A percentile compares a stretch with the other conserved stretches of the same genome.
These are phyloP conservation scores for Boletellus sp. DNA, from an alignment of 768 basidiomycete species.

Conservation along the genomic window DNA sequence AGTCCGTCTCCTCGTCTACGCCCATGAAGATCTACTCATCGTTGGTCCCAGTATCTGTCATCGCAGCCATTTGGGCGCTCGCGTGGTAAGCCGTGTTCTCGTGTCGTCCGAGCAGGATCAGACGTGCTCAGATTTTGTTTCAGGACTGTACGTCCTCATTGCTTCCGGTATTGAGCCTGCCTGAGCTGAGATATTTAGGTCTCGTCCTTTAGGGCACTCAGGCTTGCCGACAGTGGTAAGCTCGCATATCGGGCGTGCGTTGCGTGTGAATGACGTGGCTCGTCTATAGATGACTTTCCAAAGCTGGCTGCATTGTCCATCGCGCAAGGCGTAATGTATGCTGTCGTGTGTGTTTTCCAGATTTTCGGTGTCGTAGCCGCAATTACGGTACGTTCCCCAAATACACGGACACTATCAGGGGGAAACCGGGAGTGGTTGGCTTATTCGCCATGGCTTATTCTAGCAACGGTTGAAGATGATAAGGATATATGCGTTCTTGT, in stretches of 20 bases:
- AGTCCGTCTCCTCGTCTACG: constrained; percentile 32
- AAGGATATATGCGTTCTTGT: constrained; percentile 53
- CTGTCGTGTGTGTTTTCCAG: constrained; percentile 48
- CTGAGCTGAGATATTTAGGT: constrained; percentile 40
- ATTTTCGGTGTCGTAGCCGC: constrained; percentile 54
- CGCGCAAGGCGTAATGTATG: constrained; percentile 57
- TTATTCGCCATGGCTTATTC: neutral
- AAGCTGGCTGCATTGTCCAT: constrained; percentile 53
- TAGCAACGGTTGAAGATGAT: constrained; percentile 56
- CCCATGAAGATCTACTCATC: neutral
- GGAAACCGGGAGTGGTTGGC: neutral
- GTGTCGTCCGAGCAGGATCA: neutral
- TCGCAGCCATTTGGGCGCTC: constrained; percentile 58
- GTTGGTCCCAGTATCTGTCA: constrained; percentile 31
- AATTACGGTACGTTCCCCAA: constrained; percentile 39
- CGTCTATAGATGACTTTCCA: constrained; percentile 37
- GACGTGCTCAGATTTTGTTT: neutral
- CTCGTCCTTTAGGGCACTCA: constrained; percentile 55
- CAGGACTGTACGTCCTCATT: constrained; percentile 23
- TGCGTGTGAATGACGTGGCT: neutral
- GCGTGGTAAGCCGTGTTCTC: constrained; percentile 47
- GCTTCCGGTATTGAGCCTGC: too few species aligned
- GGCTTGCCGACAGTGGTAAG: constrained; percentile 47
- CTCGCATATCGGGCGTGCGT: constrained; percentile 2
- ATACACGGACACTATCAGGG: neutral